phyloP scores from a whole-genome alignment of 2,329 filamentous ascomycete genomes.

The Aspergillus latus region DNA sequence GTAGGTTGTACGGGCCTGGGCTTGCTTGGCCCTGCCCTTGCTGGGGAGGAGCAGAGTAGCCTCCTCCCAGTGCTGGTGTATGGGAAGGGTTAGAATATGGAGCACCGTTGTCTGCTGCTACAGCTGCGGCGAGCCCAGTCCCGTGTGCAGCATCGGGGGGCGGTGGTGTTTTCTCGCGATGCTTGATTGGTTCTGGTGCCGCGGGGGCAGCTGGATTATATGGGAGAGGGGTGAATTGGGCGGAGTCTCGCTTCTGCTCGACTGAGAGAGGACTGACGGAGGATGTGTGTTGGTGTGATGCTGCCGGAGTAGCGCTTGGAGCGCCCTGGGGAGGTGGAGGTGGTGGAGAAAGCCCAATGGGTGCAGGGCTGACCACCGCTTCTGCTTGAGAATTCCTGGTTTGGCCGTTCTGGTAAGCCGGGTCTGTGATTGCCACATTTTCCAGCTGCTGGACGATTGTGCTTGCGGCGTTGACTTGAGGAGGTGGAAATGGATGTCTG shows the following conservation, averaged over 20 bases:
- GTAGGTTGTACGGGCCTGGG: slow-evolving; percentile 25
- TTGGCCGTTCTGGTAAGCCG: slow-evolving; percentile 48
- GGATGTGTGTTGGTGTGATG: slow-evolving; percentile 17
- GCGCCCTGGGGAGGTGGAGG: slow-evolving; percentile 23
- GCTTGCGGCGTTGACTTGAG: slow-evolving; percentile 49
- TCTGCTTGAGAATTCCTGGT: slow-evolving; percentile 41
- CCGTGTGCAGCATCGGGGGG: slow-evolving; percentile 55
- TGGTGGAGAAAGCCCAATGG: slow-evolving; percentile 26
- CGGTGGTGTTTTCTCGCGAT: slow-evolving; percentile 67
- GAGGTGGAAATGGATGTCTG: slow-evolving; percentile 42
- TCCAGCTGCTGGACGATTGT: slow-evolving; percentile 65
- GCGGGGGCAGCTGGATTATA: slow-evolving; percentile 67
- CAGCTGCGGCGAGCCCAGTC: slow-evolving; percentile 46
- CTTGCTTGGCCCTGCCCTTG: slow-evolving; percentile 23
- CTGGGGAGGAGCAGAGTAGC: slow-evolving; percentile 17
- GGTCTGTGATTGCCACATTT: slow-evolving; percentile 59
- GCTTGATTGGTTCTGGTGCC: slow-evolving; percentile 63
- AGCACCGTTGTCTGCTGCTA: slow-evolving; percentile 38
- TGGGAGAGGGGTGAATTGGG: slow-evolving; percentile 53
- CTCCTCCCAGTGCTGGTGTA: slow-evolving; percentile 20
- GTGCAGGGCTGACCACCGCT: slow-evolving; percentile 18
- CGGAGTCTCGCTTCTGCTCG: slow-evolving; percentile 29
- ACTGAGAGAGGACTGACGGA: slow-evolving; percentile 15
- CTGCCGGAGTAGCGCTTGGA: slow-evolving; percentile 10
- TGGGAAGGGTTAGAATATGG: slow-evolving; percentile 35